These are phyloP conservation scores for Exophiala sp. DNA, from an alignment of 2,329 filamentous ascomycete species.

Conservation along the genomic window DNA sequence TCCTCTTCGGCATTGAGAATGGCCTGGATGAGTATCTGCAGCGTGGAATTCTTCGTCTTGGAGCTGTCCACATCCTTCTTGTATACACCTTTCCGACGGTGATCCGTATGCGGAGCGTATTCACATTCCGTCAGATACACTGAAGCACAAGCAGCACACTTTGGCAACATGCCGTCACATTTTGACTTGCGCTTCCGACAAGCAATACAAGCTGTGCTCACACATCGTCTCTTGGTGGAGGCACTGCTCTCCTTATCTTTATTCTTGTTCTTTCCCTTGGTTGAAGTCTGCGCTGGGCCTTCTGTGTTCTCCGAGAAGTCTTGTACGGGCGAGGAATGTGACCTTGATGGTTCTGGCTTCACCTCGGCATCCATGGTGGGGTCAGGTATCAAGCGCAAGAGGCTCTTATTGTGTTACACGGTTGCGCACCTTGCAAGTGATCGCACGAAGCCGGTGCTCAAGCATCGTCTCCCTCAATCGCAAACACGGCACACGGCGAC, in stretches of 20 bases:
- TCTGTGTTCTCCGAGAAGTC: constrained; percentile 5
- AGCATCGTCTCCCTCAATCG: too few relatives aligned
- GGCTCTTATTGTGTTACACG: background rate
- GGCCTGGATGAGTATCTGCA: constrained; percentile 89
- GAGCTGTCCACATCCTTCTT: constrained; percentile 87
- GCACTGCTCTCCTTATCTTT: constrained; percentile 31
- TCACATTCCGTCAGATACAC: constrained; percentile 77
- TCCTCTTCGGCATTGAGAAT: constrained; percentile 89
- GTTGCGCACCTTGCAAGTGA: background rate
- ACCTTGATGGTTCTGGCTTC: constrained; percentile 6
- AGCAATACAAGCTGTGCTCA: constrained; percentile 80
- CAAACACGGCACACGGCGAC: background rate
- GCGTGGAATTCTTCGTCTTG: constrained; percentile 79
- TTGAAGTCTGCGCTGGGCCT: background rate
- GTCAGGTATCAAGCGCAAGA: background rate
- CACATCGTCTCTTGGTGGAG: constrained; percentile 65
- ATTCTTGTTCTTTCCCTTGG: constrained; percentile 33
- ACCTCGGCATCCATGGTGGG: constrained; percentile 9
- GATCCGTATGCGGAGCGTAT: constrained; percentile 94
- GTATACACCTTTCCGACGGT: constrained; percentile 93
- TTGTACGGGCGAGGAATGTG: background rate
- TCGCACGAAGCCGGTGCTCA: background rate
- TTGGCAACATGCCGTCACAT: constrained; percentile 87
- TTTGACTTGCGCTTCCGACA: constrained; percentile 77
- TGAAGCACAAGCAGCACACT: constrained; percentile 91